These are phyloP conservation scores for Cronartium quercuum DNA, from an alignment of 1,284 basidiomycete species.

Conservation along the genomic window DNA sequence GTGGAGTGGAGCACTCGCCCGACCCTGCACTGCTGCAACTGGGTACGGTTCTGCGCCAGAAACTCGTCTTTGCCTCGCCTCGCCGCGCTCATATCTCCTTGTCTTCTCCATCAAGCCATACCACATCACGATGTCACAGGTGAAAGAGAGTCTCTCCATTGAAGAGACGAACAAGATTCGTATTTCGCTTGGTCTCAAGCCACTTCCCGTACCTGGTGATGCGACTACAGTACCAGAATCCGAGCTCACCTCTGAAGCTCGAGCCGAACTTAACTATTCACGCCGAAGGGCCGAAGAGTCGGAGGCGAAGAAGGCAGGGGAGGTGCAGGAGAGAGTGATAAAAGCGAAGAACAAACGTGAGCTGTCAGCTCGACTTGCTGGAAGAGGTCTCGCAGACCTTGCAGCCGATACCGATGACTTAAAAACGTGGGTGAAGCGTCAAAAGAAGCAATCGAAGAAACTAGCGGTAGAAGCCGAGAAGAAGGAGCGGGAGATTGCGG, in stretches of 20 bases:
- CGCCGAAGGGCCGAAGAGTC: conserved; percentile 63
- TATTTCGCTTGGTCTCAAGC: conserved; percentile 86
- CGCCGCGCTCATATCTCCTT: too few species aligned
- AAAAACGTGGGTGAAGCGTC: conserved; percentile 78
- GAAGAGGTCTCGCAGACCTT: conserved; percentile 75
- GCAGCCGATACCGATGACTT: conserved; percentile 63
- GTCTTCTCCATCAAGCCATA: too few species aligned
- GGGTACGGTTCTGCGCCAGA: background rate
- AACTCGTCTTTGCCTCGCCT: background rate
- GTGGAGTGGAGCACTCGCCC: too few species aligned
- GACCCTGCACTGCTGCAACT: too few species aligned
- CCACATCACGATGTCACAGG: conserved; percentile 13
- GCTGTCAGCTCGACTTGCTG: conserved; percentile 79
- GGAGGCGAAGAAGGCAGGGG: background rate
- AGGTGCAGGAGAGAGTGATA: conserved; percentile 37
- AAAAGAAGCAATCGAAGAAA: conserved; percentile 68
- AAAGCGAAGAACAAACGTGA: conserved; percentile 87
- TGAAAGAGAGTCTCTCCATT: conserved; percentile 71
- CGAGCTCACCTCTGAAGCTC: conserved; percentile 45
- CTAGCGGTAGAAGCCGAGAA: conserved; percentile 57
- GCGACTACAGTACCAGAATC: conserved; percentile 49
- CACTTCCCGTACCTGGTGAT: conserved; percentile 71
- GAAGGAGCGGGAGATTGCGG: conserved; percentile 75
- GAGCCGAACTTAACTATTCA: conserved; percentile 77
- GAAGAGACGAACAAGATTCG: conserved; percentile 98